A percentile compares a stretch with the other conserved stretches of the same genome.
Conservation (phyloP, 192 early-diverging fungal genomes). For the Linnemannia schmuckeri region DNA sequence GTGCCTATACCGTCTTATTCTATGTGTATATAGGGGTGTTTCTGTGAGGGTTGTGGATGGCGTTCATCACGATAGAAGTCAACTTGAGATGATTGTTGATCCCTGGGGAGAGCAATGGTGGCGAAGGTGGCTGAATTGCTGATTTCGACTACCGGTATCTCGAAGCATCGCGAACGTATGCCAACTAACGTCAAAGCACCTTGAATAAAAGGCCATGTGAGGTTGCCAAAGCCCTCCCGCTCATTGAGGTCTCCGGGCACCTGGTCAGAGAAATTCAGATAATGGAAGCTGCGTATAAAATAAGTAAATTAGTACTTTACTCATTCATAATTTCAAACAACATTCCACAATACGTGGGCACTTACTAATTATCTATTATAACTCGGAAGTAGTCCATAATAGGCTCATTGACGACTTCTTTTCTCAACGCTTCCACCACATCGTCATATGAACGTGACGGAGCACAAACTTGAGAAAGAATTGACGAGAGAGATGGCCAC, state of each 20-base stretch:
- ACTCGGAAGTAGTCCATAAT: neutral
- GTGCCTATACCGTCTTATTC: too few relatives aligned
- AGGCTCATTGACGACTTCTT: neutral
- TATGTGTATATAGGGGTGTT: too few relatives aligned
- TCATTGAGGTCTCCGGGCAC: neutral
- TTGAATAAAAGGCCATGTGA: conserved; percentile 10
- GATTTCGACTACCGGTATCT: neutral
- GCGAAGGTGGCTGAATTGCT: too few relatives aligned
- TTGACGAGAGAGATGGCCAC: conserved; percentile 7
- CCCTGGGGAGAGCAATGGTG: too few relatives aligned
- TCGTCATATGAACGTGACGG: neutral
- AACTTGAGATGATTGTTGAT: too few relatives aligned
- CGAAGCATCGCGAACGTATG: neutral
- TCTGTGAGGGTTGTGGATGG: too few relatives aligned
- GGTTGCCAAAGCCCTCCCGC: conserved; percentile 6
- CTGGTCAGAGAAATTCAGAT: neutral
- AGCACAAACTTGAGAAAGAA: conserved; percentile 6
- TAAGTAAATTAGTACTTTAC: neutral
- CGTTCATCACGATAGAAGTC: too few relatives aligned
- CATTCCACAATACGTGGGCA: neutral
- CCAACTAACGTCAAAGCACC: neutral
- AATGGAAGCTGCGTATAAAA: neutral
- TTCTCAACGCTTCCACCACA: neutral
- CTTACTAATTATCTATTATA: conserved; percentile 4
- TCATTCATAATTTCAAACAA: neutral